Conservation (phyloP, 495 filamentous ascomycete species). For the Talaromyces ruber region DNA sequence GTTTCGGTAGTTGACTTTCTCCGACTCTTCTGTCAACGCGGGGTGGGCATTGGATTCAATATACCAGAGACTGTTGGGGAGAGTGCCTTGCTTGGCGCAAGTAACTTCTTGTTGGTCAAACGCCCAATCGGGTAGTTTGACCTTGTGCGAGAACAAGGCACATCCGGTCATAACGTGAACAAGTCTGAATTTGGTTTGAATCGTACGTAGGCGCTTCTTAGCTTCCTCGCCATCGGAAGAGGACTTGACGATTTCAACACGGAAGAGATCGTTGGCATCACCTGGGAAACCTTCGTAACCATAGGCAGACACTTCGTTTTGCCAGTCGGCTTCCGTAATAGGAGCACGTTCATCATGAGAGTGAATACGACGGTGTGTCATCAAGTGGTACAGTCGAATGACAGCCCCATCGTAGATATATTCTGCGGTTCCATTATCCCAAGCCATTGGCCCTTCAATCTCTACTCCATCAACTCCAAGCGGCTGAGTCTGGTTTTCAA, state of each 20-base stretch:
- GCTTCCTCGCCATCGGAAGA: slow-evolving; percentile 73
- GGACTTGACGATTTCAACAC: slow-evolving; percentile 86
- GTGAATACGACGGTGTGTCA: slow-evolving; percentile 82
- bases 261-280: slow-evolving; percentile 94
- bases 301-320: slow-evolving; percentile 96
- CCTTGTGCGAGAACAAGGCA: slow-evolving; percentile 94
- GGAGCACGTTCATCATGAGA: slow-evolving; percentile 98
- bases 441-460: slow-evolving; percentile 72
- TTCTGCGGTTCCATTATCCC: slow-evolving; percentile 62
- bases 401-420: slow-evolving; percentile 73
- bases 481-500: slow-evolving; percentile 95
- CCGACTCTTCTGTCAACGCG: slow-evolving; percentile 59
- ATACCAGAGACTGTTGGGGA: slow-evolving; percentile 97
- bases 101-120: slow-evolving; percentile 98
- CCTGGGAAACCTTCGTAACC: slow-evolving; percentile 95
- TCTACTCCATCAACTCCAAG: slow-evolving; percentile 62
- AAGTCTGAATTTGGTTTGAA: slow-evolving; percentile 92
- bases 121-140: slow-evolving; percentile 95
- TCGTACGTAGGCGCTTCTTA: slow-evolving; percentile 82
- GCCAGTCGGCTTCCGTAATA: slow-evolving; percentile 95
- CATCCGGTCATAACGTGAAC: slow-evolving; percentile 96
- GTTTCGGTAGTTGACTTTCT: slow-evolving; percentile 91
- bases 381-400: slow-evolving; percentile 72
- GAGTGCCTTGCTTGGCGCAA: slow-evolving; percentile 83
- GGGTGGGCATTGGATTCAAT: slow-evolving; percentile 85